These are phyloP conservation scores for Cucurbita pepo DNA, from an alignment of 306 rosid genomes.

Conservation along the genomic window DNA sequence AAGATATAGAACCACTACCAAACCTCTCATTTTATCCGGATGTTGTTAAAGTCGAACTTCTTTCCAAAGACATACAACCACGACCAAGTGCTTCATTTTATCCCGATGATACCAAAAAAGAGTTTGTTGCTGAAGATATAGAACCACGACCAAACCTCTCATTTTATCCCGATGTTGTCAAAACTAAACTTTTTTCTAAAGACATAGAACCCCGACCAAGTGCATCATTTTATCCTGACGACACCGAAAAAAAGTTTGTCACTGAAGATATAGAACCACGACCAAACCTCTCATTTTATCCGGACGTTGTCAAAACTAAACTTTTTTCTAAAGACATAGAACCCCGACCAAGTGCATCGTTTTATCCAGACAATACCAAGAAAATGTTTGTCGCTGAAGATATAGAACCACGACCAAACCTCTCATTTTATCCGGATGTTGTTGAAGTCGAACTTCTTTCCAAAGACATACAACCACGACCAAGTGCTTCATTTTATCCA, in stretches of 20 bases:
- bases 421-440: neutral
- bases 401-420: neutral
- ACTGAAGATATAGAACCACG: neutral
- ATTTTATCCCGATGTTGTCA: too few relatives aligned
- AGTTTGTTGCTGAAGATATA: too few relatives aligned
- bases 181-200: too few relatives aligned
- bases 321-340: neutral
- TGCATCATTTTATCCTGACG: neutral
- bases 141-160: too few relatives aligned
- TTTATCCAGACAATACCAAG: neutral
- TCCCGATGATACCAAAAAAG: too few relatives aligned
- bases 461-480: neutral
- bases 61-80: too few relatives aligned
- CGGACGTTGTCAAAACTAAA: neutral
- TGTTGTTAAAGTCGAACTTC: too few relatives aligned
- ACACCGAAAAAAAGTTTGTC: too few relatives aligned
- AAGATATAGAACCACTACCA: too few relatives aligned
- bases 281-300: neutral
- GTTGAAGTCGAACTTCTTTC: too few relatives aligned
- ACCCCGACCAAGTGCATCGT: neutral
- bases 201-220: neutral
- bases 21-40: too few relatives aligned
- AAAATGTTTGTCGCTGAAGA: neutral
- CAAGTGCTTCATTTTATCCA: neutral
- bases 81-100: too few relatives aligned